phyloP scores from a whole-genome alignment of 257 asterid genomes.

The Solanum tarapatanum region DNA sequence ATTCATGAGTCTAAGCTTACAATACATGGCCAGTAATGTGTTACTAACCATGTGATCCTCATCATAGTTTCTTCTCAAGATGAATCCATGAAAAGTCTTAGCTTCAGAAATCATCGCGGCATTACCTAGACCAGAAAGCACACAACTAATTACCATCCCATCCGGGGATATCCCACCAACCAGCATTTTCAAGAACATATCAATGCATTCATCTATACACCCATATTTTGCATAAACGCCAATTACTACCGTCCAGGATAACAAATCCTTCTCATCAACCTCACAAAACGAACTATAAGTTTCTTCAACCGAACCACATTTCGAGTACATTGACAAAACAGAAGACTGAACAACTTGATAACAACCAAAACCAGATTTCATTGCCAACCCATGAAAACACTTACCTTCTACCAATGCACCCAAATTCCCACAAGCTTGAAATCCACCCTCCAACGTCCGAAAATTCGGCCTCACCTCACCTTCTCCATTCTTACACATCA shows the following conservation, averaged over 20 bases:
- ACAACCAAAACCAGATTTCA: slow-evolving; percentile 40
- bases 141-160: slow-evolving; percentile 50
- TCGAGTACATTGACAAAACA: slow-evolving; percentile 59
- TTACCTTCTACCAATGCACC: slow-evolving; percentile 45
- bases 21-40: slow-evolving; percentile 63
- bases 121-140: slow-evolving; percentile 40
- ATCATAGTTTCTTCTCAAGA: slow-evolving; percentile 38
- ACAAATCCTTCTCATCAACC: slow-evolving; percentile 41
- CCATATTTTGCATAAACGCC: slow-evolving; percentile 38
- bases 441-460: slow-evolving; percentile 69
- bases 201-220: slow-evolving; percentile 21
- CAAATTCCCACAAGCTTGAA: slow-evolving; percentile 72
- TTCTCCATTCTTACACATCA: slow-evolving; percentile 48
- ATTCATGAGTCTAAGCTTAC: slow-evolving; percentile 37
- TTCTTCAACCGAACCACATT: slow-evolving; percentile 48
- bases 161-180: slow-evolving; percentile 43
- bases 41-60: slow-evolving; percentile 21
- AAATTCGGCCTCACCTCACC: slow-evolving; percentile 42
- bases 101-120: slow-evolving; percentile 30
- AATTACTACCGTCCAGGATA: slow-evolving; percentile 61
- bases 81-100: slow-evolving; percentile 58
- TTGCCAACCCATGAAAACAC: slow-evolving; percentile 55
- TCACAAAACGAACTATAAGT: slow-evolving; percentile 40
- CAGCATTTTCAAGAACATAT: slow-evolving; percentile 39
- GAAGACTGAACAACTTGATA: slow-evolving; percentile 34